These are phyloP conservation scores for Macrocystidia cucumis DNA, from an alignment of 1,284 basidiomycete genomes.

Conservation along the genomic window DNA sequence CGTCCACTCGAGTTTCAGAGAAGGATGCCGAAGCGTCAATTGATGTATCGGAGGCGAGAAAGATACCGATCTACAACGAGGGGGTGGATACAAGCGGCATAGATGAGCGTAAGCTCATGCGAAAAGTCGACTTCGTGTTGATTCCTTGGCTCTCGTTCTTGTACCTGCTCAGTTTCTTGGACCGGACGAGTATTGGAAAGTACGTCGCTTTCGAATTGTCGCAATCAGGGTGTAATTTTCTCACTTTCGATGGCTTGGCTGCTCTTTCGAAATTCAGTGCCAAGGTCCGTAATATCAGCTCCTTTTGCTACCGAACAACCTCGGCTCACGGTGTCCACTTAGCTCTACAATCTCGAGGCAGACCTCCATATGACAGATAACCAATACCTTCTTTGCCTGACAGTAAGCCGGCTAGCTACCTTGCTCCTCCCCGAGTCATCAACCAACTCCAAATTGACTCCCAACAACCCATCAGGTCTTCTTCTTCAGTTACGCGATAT, in stretches of 20 bases:
- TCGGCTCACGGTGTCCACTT: not conserved
- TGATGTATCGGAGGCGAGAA: slow-evolving; percentile 9
- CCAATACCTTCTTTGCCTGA: slow-evolving; percentile 59
- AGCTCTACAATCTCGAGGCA: slow-evolving; percentile 14
- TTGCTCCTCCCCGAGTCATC: too few species aligned
- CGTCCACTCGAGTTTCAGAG: slow-evolving; percentile 5
- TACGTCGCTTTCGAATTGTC: slow-evolving; percentile 18
- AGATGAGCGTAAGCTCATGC: slow-evolving; percentile 55
- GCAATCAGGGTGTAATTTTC: not conserved
- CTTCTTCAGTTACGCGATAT: slow-evolving; percentile 59
- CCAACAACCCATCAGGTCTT: slow-evolving; percentile 26
- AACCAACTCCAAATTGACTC: not conserved
- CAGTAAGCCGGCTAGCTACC: slow-evolving; percentile 23
- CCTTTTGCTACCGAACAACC: not conserved
- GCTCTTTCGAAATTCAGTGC: slow-evolving; percentile 10
- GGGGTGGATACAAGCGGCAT: slow-evolving; percentile 45
- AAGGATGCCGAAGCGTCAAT: slow-evolving; percentile 18
- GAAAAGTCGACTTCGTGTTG: slow-evolving; percentile 58
- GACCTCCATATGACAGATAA: slow-evolving; percentile 51
- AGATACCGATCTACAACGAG: slow-evolving; percentile 34
- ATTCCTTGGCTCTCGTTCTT: slow-evolving; percentile 67
- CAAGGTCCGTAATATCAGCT: slow-evolving; percentile 10
- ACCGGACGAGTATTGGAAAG: slow-evolving; percentile 80
- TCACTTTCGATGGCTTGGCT: too few species aligned
- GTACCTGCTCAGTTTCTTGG: slow-evolving; percentile 69